Evolutionary conservation across 176 grass and related monocot species (phyloP).

Genomic region (Themeda triandra): DNA sequence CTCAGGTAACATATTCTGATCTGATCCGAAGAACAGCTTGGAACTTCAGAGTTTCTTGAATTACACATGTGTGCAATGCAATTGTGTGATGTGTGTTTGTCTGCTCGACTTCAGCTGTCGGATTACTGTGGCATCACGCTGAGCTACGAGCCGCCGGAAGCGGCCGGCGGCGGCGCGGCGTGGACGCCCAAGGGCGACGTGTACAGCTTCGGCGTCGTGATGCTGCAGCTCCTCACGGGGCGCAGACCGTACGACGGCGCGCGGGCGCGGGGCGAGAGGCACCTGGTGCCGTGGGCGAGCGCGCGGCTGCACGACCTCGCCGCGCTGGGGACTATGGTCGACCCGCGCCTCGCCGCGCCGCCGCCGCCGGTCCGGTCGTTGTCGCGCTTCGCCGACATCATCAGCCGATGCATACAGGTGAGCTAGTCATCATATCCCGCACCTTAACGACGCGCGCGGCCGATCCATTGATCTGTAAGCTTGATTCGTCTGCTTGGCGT

Average conservation of each 20-base stretch:
- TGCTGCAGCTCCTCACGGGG: constrained; percentile 71
- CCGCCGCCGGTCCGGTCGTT: constrained; percentile 42
- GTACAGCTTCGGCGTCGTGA: constrained; percentile 59
- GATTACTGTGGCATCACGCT: neutral
- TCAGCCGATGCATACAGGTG: constrained; percentile 61
- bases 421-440: neutral
- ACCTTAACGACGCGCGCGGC: neutral
- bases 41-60: neutral
- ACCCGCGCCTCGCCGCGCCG: constrained; percentile 32
- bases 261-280: constrained; percentile 37
- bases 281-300: constrained; percentile 49
- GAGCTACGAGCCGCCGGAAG: constrained; percentile 41
- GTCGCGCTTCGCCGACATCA: constrained; percentile 63
- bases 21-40: neutral
- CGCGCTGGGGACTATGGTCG: constrained; percentile 47
- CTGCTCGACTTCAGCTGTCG: neutral
- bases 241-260: constrained; percentile 49
- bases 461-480: neutral
- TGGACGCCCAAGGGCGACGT: constrained; percentile 42
- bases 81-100: neutral
- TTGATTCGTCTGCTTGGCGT: neutral
- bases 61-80: neutral
- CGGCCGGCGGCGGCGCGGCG: neutral
- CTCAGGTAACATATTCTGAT: constrained; percentile 28
- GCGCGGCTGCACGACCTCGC: constrained; percentile 57